Evolutionary conservation across 2,329 filamentous ascomycete genomes (phyloP).

Genomic region (Colletotrichum orchidophilum): DNA sequence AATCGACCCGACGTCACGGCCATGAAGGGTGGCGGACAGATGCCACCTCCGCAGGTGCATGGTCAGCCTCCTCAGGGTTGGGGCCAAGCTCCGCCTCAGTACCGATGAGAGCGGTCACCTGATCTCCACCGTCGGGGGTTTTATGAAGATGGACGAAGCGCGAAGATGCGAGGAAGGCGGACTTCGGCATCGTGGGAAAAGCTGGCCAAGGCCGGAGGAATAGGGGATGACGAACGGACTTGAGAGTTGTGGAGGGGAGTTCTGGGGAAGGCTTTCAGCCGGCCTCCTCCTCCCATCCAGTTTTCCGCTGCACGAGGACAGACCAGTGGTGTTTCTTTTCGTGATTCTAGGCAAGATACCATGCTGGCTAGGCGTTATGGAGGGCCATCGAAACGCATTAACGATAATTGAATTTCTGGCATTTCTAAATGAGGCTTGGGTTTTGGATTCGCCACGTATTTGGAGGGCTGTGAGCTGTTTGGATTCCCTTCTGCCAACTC

Average conservation of each 20-base stretch:
- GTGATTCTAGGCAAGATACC: slow-evolving; percentile 20
- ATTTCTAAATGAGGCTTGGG: neutral
- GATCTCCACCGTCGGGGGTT: neutral
- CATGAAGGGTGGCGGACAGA: slow-evolving; percentile 55
- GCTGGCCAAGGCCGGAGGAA: neutral
- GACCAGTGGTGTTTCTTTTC: neutral
- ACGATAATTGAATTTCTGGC: slow-evolving; percentile 7
- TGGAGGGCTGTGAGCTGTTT: neutral
- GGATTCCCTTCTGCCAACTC: neutral
- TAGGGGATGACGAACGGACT: neutral
- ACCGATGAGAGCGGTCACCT: slow-evolving; percentile 15
- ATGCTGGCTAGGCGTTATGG: slow-evolving; percentile 21
- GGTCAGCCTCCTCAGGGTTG: slow-evolving; percentile 47
- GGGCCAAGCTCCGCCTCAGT: slow-evolving; percentile 36
- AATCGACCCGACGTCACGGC: slow-evolving; percentile 64
- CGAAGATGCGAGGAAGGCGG: neutral
- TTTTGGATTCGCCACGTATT: neutral
- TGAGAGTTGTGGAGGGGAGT: neutral
- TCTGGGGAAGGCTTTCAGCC: neutral
- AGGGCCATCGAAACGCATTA: neutral
- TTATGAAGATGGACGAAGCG: neutral
- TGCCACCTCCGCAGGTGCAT: slow-evolving; percentile 43
- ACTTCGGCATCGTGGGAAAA: neutral
- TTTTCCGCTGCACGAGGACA: neutral
- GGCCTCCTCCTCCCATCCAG: neutral